Percentiles rank a stretch among this genome's conserved stretches.
Conservation (phyloP, 2,329 filamentous ascomycete species). For the Chalara sp. region DNA sequence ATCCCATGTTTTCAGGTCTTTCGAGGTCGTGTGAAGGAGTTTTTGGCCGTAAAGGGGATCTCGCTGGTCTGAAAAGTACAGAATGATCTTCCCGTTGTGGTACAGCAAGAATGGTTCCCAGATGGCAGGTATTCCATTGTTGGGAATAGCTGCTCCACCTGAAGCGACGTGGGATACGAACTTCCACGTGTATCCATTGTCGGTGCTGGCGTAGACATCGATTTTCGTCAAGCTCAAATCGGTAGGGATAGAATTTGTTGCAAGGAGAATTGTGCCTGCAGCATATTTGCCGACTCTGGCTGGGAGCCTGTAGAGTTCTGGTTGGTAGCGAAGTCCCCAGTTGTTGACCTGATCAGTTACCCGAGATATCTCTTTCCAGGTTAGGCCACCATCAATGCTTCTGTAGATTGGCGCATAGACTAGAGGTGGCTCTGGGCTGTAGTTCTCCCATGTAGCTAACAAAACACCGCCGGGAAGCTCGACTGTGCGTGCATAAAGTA, state of each 20-base stretch:
- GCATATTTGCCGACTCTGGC: constrained; percentile 48
- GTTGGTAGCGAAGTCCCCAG: constrained; percentile 63
- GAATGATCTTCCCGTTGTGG: constrained; percentile 51
- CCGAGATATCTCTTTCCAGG: constrained; percentile 56
- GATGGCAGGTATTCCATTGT: constrained; percentile 59
- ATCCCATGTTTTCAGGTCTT: constrained; percentile 53
- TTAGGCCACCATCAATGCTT: constrained; percentile 46
- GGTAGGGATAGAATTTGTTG: constrained; percentile 35
- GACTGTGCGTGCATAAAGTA: constrained; percentile 29
- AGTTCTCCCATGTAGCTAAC: constrained; percentile 49
- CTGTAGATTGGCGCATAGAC: constrained; percentile 46
- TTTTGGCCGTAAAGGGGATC: constrained; percentile 62
- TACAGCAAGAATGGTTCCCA: constrained; percentile 66
- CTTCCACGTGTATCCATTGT: constrained; percentile 55
- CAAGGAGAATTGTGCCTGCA: constrained; percentile 55
- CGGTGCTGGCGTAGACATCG: constrained; percentile 59
- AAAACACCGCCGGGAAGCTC: constrained; percentile 33
- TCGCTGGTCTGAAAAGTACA: constrained; percentile 68
- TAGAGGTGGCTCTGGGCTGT: constrained; percentile 45
- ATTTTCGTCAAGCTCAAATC: constrained; percentile 59
- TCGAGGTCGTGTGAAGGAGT: constrained; percentile 49
- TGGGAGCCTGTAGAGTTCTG: constrained; percentile 58
- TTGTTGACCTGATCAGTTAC: constrained; percentile 58
- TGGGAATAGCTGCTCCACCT: constrained; percentile 49
- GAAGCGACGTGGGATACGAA: constrained; percentile 60